Base-by-base conservation (phyloP, 768 basidiomycete species). In the Boletus barrowsii region DNA sequence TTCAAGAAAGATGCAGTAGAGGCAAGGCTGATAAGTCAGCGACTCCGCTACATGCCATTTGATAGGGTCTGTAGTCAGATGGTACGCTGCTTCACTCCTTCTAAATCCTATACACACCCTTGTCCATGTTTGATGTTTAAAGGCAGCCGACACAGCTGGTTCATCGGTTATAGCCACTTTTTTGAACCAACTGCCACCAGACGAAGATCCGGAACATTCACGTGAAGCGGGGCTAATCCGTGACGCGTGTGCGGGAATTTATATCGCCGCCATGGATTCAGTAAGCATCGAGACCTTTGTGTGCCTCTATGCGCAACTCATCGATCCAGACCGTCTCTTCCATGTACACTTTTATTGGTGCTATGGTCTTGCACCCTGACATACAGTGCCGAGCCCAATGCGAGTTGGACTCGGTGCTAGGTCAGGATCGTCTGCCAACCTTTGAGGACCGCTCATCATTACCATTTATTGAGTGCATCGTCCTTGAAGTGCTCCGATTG, bases 381-480 rank as follows among this genome's bases (percentile, higher is more conserved):
- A 22, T 62, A n/a, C 61, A 62, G 8, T 45, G 37, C 17, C 59
- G 59, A 43, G 56, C 53, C 5, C 51, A 55, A 46, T 32, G 6
- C 17, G 59, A 60, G 30, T 47, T 62, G 22, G 60, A 62, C 22
- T 41, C 35, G 15, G 50, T 58, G 14, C 42, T 62, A 3, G 56
- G 49, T 9, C 11, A 29, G 8, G 49, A 53, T 10, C 60, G 45
- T 10, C 29, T 62, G 17, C 61, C 61, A 5, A 52, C 46, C 3
- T 58, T 62, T 33, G 49, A 42, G 4, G 61, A 62, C 42, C 61
- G 60, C 37, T 22, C 48, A 6, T 53, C 26, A 22, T 42, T 62
- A 2, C 54, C 60, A 29, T 62, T 54, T 10, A 55, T 62, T 7
- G 60, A 62, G 8, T 49, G 44, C 32, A 43, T 62, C 11, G 46